Evolutionary conservation across 2,329 filamentous ascomycete species (phyloP), one percentile per base, ranked within the genome.

Genomic region (Taxawa tesnikishii): DNA sequence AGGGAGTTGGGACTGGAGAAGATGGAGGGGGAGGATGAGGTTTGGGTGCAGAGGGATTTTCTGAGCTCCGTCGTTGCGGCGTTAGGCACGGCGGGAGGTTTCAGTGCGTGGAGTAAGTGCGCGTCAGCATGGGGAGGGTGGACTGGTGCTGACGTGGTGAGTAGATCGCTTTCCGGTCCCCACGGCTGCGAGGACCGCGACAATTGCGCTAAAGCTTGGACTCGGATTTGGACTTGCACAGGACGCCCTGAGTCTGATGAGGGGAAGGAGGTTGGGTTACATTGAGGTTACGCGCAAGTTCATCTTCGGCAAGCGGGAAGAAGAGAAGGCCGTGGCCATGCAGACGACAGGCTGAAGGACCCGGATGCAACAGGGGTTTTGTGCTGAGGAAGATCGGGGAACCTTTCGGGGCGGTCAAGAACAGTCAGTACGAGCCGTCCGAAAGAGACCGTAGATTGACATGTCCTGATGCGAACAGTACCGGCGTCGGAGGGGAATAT

Each of bases 61-160:
- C 51, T 83, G 46, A 88, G 80, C 42, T 93, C 83, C 1, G 73
- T 84, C 5, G 67, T 87, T 36, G 85, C 90, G 15, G 87, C 83
- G 28, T 62, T 94, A 53, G 80, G 81, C 0, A 79, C 90, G 21
- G 83, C 87, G 1, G 88, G 88, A 2, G 68, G 76, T 6, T 94
- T 94, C 65, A 93, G 85, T 52, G 62, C 85, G 37, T 80, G 82
- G 73, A 82, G n/a, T n/a, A n/a, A n/a, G n/a, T n/a, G n/a, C n/a
- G n/a, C n/a, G n/a, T n/a, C n/a, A n/a, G n/a, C n/a, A n/a, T n/a
- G n/a, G n/a, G n/a, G n/a, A n/a, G n/a, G n/a, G n/a, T n/a, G n/a
- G n/a, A n/a, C n/a, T n/a, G n/a, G n/a, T n/a, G n/a, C n/a, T n/a
- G n/a, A n/a, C n/a, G n/a, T n/a, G n/a, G n/a, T n/a, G n/a, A n/a